These are phyloP conservation scores for Candolleomyces efflorescens DNA, from an alignment of 768 basidiomycete genomes.

Conservation along the genomic window DNA sequence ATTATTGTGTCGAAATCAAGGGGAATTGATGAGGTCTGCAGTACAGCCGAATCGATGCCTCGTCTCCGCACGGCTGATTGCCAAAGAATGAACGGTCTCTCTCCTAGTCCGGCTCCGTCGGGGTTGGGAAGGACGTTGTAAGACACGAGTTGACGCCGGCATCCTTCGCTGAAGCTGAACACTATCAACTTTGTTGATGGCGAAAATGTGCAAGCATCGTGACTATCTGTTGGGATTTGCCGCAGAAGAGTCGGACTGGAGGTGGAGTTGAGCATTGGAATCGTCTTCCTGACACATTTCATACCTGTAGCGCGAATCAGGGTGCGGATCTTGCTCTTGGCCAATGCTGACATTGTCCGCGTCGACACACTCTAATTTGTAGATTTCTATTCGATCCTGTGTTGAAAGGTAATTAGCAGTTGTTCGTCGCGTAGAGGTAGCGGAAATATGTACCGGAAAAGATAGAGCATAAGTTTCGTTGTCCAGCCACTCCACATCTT, in stretches of 20 bases:
- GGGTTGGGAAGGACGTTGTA: neutral
- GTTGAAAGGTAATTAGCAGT: neutral
- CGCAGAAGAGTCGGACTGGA: constrained; percentile 5
- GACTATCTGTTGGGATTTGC: constrained; percentile 2
- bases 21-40: constrained; percentile 31
- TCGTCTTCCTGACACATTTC: neutral
- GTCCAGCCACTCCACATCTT: constrained; percentile 34
- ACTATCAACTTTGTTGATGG: constrained; percentile 7
- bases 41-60: neutral
- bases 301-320: constrained; percentile 4
- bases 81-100: constrained; percentile 21
- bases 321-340: constrained; percentile 8
- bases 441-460: constrained; percentile 30
- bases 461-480: constrained; percentile 34
- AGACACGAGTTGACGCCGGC: constrained; percentile 12
- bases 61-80: constrained; percentile 10
- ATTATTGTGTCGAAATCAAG: constrained; percentile 56
- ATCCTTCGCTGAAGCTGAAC: constrained; percentile 8
- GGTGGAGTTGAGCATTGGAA: neutral
- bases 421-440: neutral
- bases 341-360: constrained; percentile 25
- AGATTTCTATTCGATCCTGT: constrained; percentile 39
- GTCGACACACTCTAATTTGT: constrained; percentile 29
- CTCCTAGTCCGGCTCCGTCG: neutral
- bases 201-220: constrained; percentile 11